These are phyloP conservation scores for Leccinum incarnatum DNA, from an alignment of 768 basidiomycete species.

Conservation along the genomic window DNA sequence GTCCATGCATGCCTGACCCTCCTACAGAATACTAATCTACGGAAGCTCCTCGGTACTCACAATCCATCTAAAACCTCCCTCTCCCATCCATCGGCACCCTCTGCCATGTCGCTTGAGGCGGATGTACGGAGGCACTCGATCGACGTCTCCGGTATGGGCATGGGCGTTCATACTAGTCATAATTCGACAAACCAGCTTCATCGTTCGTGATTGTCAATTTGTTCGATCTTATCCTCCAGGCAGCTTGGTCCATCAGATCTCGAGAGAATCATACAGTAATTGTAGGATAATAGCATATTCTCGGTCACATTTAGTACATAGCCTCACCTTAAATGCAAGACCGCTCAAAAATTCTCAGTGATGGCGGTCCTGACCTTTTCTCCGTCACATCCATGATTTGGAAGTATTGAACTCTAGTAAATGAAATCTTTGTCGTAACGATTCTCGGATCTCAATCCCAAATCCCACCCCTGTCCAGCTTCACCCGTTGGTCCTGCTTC, in stretches of 20 bases:
- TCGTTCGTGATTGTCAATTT: conserved; percentile 4
- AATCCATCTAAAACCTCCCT: conserved; percentile 16
- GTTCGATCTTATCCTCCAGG: neutral
- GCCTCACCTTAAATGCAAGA: neutral
- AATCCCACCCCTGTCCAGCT: conserved; percentile 53
- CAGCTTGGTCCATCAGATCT: neutral
- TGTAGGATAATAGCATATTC: conserved; percentile 20
- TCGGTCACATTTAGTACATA: conserved; percentile 9
- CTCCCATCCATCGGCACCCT: conserved; percentile 25
- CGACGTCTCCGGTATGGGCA: conserved; percentile 31
- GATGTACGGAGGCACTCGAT: conserved; percentile 35
- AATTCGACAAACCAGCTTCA: conserved; percentile 2
- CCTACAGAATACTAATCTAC: conserved; percentile 30
- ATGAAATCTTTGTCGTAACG: conserved; percentile 14
- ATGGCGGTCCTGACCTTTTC: conserved; percentile 2
- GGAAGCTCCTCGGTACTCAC: conserved; percentile 30
- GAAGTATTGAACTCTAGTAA: conserved; percentile 7
- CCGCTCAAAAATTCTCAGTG: neutral
- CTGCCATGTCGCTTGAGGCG: conserved; percentile 30
- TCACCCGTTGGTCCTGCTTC: conserved; percentile 71
- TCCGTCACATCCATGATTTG: conserved; percentile 6
- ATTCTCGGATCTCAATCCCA: conserved; percentile 48
- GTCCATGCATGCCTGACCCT: neutral
- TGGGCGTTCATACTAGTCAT: conserved; percentile 23
- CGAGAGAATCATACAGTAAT: conserved; percentile 13